Evolutionary conservation across 345 rosid species (phyloP).

Genomic region (Aegle marmelos): DNA sequence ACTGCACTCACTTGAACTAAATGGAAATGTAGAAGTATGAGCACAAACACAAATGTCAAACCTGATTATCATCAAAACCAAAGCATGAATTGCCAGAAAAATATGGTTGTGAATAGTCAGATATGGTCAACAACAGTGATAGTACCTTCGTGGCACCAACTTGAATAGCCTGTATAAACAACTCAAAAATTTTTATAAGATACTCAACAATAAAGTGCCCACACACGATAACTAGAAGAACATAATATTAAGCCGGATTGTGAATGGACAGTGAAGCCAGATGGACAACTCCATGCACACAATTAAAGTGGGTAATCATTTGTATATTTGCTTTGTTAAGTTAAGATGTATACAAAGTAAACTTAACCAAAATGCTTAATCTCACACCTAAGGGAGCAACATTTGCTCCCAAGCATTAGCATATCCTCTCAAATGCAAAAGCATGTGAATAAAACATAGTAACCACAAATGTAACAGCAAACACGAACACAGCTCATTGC

Average conservation of each 20-base stretch:
- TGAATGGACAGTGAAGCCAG: background rate
- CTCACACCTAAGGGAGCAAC: background rate
- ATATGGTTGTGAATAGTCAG: conserved; percentile 53
- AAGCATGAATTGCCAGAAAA: conserved; percentile 48
- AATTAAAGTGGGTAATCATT: background rate
- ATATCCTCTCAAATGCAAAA: background rate
- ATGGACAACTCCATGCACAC: background rate
- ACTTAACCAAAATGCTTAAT: background rate
- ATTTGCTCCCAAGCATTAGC: background rate
- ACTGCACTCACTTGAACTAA: background rate
- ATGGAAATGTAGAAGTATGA: conserved; percentile 9
- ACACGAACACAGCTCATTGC: background rate
- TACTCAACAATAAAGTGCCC: background rate
- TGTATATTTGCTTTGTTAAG: background rate
- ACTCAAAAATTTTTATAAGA: conserved; percentile 2
- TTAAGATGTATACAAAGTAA: background rate
- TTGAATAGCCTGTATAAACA: conserved; percentile 60
- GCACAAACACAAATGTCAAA: conserved; percentile 31
- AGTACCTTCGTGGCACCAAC: conserved; percentile 62
- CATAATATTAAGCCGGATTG: background rate
- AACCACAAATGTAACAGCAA: background rate
- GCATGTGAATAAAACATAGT: background rate
- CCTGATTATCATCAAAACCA: conserved; percentile 75
- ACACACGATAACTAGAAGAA: background rate
- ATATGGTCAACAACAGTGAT: conserved; percentile 49